Evolutionary conservation across 768 basidiomycete species (phyloP).

Genomic region (Lactarius tabidus): DNA sequence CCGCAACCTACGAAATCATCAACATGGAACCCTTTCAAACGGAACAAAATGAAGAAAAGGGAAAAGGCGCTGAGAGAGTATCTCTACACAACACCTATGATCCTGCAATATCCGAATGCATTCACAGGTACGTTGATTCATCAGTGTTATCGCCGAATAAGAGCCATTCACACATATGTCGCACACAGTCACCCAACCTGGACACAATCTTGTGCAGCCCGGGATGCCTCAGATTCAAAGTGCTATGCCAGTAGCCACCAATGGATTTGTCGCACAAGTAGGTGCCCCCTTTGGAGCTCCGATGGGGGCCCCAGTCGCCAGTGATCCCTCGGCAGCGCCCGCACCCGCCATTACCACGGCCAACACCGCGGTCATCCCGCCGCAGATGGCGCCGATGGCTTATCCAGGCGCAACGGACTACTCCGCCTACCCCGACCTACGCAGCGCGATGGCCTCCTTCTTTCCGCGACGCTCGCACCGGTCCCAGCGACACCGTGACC

Average conservation of each 20-base stretch:
- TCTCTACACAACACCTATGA: slow-evolving; percentile 23
- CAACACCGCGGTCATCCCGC: neutral
- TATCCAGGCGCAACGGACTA: slow-evolving; percentile 5
- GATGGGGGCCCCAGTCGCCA: neutral
- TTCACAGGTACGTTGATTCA: slow-evolving; percentile 9
- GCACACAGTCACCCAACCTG: slow-evolving; percentile 15
- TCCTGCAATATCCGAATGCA: slow-evolving; percentile 21
- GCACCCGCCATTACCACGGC: neutral
- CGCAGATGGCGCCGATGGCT: slow-evolving; percentile 6
- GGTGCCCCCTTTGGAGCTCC: neutral
- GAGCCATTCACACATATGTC: neutral
- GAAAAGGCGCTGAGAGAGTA: slow-evolving; percentile 20
- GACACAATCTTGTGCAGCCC: slow-evolving; percentile 14
- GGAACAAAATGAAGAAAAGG: slow-evolving; percentile 19
- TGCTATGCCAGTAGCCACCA: slow-evolving; percentile 7
- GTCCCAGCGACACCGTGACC: neutral
- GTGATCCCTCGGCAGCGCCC: neutral
- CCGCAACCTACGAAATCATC: neutral
- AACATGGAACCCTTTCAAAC: slow-evolving; percentile 23
- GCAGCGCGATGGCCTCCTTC: neutral
- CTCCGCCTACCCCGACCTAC: slow-evolving; percentile 1
- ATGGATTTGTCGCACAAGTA: neutral
- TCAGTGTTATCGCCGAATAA: neutral
- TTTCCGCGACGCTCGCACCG: slow-evolving; percentile 12
- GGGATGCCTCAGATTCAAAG: slow-evolving; percentile 14